Evolutionary conservation across 2,329 filamentous ascomycete species (phyloP).

Genomic region (Thermothelomyces thermophilus): DNA sequence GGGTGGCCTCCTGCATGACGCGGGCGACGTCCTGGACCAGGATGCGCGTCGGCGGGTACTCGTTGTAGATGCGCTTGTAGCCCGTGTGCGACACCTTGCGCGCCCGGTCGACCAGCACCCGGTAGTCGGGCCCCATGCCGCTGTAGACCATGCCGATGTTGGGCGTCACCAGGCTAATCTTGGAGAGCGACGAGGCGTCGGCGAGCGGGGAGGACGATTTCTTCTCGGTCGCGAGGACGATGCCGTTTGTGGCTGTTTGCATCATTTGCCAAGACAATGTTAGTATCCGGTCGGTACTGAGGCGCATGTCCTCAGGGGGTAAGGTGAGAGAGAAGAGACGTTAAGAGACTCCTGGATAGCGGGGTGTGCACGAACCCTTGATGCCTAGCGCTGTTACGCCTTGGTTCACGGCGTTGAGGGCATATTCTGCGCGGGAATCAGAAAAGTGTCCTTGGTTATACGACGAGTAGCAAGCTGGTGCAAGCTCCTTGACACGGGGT

Average conservation of each 20-base stretch:
- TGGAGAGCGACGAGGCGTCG: conserved; percentile 89
- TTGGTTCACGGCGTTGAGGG: conserved; percentile 97
- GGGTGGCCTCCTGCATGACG: conserved; percentile 98
- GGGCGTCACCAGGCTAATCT: conserved; percentile 95
- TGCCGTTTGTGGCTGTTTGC: conserved; percentile 88
- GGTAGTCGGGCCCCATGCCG: conserved; percentile 97
- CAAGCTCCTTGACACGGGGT: not conserved
- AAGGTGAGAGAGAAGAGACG: not conserved
- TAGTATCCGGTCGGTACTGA: conserved; percentile 66
- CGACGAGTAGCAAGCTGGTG: not conserved
- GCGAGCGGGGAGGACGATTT: conserved; percentile 97
- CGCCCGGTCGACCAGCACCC: conserved; percentile 93
- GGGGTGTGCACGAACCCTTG: conserved; percentile 61
- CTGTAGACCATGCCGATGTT: conserved; percentile 99
- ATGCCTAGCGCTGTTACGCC: conserved; percentile 97
- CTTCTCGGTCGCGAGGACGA: conserved; percentile 98
- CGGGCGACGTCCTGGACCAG: conserved; percentile 96
- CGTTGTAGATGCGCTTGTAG: conserved; percentile 99
- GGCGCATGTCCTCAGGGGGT: not conserved
- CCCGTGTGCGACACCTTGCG: conserved; percentile 96
- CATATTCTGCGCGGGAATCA: conserved; percentile 68
- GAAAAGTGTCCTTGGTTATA: conserved; percentile 1
- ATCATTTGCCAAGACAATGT: not conserved
- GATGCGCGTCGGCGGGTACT: conserved; percentile 99
- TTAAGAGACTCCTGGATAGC: not conserved